Conservation (phyloP, 306 rosid genomes). For the Corylus heterophylla region DNA sequence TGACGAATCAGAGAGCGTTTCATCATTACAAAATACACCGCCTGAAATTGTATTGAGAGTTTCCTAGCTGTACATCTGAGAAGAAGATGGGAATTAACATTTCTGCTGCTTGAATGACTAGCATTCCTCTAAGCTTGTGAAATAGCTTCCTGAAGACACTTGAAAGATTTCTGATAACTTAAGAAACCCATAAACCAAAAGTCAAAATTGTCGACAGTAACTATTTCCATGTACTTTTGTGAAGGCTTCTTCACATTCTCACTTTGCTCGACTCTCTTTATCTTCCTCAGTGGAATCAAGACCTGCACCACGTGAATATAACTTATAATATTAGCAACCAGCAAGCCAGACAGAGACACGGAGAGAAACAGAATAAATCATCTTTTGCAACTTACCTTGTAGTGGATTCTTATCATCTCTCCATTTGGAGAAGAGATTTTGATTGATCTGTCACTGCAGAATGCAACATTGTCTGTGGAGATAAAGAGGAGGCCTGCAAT, state of each 20-base stretch:
- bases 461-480: constrained; percentile 70
- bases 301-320: constrained; percentile 35
- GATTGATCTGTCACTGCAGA: constrained; percentile 77
- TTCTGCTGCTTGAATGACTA: not conserved
- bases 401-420: constrained; percentile 47
- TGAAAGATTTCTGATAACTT: constrained; percentile 46
- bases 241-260: constrained; percentile 48
- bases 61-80: constrained; percentile 6
- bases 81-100: not conserved
- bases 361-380: not conserved
- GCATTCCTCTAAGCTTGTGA: constrained; percentile 24
- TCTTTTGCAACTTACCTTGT: constrained; percentile 43
- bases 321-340: not conserved
- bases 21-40: constrained; percentile 3
- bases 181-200: constrained; percentile 80
- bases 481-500: constrained; percentile 86
- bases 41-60: not conserved
- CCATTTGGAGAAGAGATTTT: constrained; percentile 51
- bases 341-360: not conserved
- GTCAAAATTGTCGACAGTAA: constrained; percentile 56
- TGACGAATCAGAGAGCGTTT: not conserved
- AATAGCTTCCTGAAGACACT: constrained; percentile 37
- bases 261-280: constrained; percentile 44
- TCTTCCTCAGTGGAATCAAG: constrained; percentile 44
- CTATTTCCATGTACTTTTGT: constrained; percentile 54